phyloP scores from a whole-genome alignment of 75 land plant species.

The Azolla pinnata region DNA sequence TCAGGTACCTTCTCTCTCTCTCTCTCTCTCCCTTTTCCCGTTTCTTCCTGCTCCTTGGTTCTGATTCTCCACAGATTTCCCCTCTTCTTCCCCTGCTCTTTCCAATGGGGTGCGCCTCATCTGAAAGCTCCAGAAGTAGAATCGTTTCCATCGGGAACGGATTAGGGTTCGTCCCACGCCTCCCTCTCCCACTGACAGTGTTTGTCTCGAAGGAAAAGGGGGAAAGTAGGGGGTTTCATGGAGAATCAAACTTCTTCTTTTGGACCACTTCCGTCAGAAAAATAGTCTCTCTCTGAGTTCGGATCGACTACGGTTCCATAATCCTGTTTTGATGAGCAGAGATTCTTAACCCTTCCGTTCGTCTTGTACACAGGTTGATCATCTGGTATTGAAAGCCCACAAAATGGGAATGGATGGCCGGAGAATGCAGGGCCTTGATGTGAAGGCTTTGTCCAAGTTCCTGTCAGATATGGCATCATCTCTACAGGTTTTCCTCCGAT shows the following conservation, averaged over 20 bases:
- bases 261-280: too few species aligned
- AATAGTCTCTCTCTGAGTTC: too few species aligned
- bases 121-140: not conserved
- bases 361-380: not conserved
- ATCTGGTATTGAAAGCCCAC: conserved; percentile 1
- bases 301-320: too few species aligned
- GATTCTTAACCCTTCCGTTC: not conserved
- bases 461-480: not conserved
- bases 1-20: not conserved
- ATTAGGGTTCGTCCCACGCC: not conserved
- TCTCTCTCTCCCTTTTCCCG: not conserved
- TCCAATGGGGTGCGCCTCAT: not conserved
- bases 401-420: not conserved
- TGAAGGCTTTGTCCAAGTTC: not conserved
- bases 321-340: not conserved
- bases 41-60: not conserved
- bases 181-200: not conserved
- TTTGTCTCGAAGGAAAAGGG: not conserved
- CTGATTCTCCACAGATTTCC: not conserved
- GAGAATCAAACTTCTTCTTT: too few species aligned
- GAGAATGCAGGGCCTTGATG: not conserved
- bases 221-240: too few species aligned
- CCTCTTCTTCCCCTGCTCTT: too few species aligned
- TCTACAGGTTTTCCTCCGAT: not conserved
- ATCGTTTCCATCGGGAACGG: not conserved